phyloP scores from a whole-genome alignment of 257 asterid genomes.

The Marsdenia floribunda region DNA sequence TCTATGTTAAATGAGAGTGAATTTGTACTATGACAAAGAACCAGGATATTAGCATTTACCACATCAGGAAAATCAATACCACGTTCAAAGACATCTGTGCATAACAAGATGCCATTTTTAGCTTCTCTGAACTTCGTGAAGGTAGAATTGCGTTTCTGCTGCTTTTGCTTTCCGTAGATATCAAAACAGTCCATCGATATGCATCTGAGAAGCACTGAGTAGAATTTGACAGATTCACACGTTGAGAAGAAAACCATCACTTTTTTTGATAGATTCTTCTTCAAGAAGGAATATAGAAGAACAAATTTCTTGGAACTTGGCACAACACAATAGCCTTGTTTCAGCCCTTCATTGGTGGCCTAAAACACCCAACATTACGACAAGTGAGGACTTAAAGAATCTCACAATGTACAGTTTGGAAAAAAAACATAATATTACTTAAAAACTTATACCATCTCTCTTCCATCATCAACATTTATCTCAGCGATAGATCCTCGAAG shows the following conservation, averaged over 20 bases:
- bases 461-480: conserved; percentile 86
- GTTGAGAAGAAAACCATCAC: conserved; percentile 98
- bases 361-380: conserved; percentile 20
- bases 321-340: conserved; percentile 88
- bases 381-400: not conserved
- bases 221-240: conserved; percentile 81
- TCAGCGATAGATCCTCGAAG: conserved; percentile 59
- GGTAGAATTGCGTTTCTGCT: conserved; percentile 78
- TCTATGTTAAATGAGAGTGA: not conserved
- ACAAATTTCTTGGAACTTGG: conserved; percentile 75
- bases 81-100: conserved; percentile 97
- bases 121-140: conserved; percentile 78
- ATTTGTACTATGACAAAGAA: no score
- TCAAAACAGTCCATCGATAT: conserved; percentile 70
- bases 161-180: conserved; percentile 93
- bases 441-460: conserved; percentile 52
- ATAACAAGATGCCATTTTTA: conserved; percentile 74
- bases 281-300: conserved; percentile 90
- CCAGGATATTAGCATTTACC: conserved; percentile 25
- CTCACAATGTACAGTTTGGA: not conserved
- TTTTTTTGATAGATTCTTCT: conserved; percentile 79
- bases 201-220: conserved; percentile 70
- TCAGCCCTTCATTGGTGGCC: conserved; percentile 96
- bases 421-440: no score
- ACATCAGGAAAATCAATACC: conserved; percentile 96